phyloP scores from a whole-genome alignment of 2,329 filamentous ascomycete genomes.

The Fusarium odoratissimum region DNA sequence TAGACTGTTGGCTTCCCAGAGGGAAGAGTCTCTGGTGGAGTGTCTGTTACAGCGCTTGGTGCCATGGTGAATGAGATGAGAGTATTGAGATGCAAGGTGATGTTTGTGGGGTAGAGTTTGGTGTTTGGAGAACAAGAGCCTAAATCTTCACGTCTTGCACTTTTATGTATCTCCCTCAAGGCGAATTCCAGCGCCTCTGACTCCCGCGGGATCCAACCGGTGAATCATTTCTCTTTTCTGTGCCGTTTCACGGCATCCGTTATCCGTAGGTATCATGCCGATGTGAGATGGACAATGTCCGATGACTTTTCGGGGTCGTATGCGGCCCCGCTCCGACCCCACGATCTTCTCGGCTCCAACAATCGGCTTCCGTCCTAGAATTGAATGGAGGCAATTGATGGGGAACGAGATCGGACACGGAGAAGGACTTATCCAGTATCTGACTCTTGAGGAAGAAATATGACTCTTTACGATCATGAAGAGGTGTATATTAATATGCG shows the following conservation, averaged over 20 bases:
- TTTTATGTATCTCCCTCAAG: slow-evolving; percentile 3
- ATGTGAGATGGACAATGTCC: neutral
- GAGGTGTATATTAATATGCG: slow-evolving; percentile 16
- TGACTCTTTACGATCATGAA: neutral
- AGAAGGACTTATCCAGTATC: neutral
- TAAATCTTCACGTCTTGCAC: neutral
- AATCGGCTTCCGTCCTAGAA: neutral
- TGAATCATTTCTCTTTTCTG: neutral
- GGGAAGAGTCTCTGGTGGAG: neutral
- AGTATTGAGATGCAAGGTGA: neutral
- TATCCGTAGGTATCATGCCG: neutral
- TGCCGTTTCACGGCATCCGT: neutral
- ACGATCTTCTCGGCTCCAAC: neutral
- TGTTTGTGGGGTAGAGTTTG: neutral
- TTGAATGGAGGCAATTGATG: neutral
- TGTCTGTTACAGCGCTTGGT: slow-evolving; percentile 12
- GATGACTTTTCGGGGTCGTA: neutral
- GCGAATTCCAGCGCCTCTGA: accelerated
- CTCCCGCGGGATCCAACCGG: neutral
- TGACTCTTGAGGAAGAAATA: neutral
- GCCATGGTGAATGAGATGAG: slow-evolving; percentile 2
- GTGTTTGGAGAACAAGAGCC: neutral
- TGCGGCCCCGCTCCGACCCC: slow-evolving; percentile 25
- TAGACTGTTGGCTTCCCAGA: slow-evolving; percentile 53
- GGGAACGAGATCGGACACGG: neutral